Evolutionary conservation across 228 moss, liverwort and hornwort genomes (phyloP).

Genomic region (Sphagnum magellanicum): DNA sequence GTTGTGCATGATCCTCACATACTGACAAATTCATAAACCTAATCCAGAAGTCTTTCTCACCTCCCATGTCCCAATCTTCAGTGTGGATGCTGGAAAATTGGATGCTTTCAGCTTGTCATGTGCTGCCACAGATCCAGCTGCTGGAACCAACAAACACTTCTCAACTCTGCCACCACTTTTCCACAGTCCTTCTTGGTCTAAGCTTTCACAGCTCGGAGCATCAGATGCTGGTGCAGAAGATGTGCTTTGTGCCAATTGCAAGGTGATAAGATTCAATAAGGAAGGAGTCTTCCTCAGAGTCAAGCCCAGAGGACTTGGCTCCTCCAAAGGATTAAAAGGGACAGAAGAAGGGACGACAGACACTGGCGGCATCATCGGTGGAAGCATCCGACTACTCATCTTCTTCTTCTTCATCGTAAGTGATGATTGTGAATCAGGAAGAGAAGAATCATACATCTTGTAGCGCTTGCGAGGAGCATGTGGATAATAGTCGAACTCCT

Average conservation of each 20-base stretch:
- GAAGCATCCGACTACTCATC: slow-evolving; percentile 2
- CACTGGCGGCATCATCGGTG: slow-evolving; percentile 23
- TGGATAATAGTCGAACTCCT: slow-evolving; percentile 25
- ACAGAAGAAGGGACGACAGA: slow-evolving; percentile 10
- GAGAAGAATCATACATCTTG: slow-evolving; percentile 47
- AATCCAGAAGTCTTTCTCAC: slow-evolving; percentile 19
- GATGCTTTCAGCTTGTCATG: slow-evolving; percentile 97
- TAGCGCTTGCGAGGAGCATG: slow-evolving; percentile 54
- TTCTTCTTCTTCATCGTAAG: slow-evolving; percentile 10
- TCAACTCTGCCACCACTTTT: slow-evolving; percentile 37
- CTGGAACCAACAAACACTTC: slow-evolving; percentile 34
- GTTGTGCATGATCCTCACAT: too few species aligned
- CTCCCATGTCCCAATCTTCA: slow-evolving; percentile 94
- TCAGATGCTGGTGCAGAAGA: slow-evolving; percentile 19
- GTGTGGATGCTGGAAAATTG: slow-evolving; percentile 82
- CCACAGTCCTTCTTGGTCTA: slow-evolving; percentile 13
- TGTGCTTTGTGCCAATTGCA: slow-evolving; percentile 55
- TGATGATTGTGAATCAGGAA: slow-evolving; percentile 28
- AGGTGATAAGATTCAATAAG: slow-evolving; percentile 77
- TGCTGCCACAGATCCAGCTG: slow-evolving; percentile 44
- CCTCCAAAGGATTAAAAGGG: slow-evolving; percentile 60
- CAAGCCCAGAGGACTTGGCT: slow-evolving; percentile 83
- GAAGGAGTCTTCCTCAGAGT: slow-evolving; percentile 93
- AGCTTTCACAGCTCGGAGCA: slow-evolving; percentile 27
- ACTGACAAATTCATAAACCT: too few species aligned